Percentiles rank a stretch among this genome's conserved stretches.
Conservation (phyloP, 352 stramenopile species). For the Globisporangium orthogonon region DNA sequence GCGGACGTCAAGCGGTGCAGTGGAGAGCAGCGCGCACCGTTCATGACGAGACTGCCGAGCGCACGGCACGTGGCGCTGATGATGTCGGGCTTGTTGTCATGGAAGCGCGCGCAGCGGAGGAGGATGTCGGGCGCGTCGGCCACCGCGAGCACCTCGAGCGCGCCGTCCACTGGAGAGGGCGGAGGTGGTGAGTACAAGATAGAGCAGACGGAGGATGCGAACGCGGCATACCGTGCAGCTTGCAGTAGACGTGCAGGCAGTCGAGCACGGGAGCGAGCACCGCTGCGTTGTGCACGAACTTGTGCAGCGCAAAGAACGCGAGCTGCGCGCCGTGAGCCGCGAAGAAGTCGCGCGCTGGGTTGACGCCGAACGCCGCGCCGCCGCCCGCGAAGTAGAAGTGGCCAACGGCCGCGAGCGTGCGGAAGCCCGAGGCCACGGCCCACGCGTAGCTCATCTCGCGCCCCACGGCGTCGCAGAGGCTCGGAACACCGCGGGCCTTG, state of each 20-base stretch:
- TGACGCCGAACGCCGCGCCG: constrained; percentile 55
- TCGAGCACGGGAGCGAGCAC: constrained; percentile 62
- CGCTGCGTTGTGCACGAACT: constrained; percentile 69
- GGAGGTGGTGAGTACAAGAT: neutral
- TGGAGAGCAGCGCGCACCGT: constrained; percentile 27
- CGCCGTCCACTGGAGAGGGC: constrained; percentile 36
- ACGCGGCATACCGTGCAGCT: constrained; percentile 43
- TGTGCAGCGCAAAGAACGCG: constrained; percentile 57
- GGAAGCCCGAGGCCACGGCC: constrained; percentile 62
- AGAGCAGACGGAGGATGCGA: neutral
- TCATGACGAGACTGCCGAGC: constrained; percentile 65
- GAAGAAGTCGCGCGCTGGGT: constrained; percentile 63
- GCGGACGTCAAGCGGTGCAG: neutral
- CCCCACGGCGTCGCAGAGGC: constrained; percentile 64
- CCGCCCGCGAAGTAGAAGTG: constrained; percentile 79
- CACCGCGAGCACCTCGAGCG: constrained; percentile 59
- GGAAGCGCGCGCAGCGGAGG: constrained; percentile 67
- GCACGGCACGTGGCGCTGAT: constrained; percentile 55
- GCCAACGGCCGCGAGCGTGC: constrained; percentile 54
- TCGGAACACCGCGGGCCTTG: constrained; percentile 50
- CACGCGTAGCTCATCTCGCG: constrained; percentile 77
- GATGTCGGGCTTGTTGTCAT: constrained; percentile 72
- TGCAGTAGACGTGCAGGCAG: constrained; percentile 61
- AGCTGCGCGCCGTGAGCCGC: constrained; percentile 55
- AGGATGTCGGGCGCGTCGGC: constrained; percentile 48